Evolutionary conservation across 495 filamentous ascomycete species (phyloP), one percentile per base, ranked within the genome.

Genomic region (Friedmanniomyces simplex): DNA sequence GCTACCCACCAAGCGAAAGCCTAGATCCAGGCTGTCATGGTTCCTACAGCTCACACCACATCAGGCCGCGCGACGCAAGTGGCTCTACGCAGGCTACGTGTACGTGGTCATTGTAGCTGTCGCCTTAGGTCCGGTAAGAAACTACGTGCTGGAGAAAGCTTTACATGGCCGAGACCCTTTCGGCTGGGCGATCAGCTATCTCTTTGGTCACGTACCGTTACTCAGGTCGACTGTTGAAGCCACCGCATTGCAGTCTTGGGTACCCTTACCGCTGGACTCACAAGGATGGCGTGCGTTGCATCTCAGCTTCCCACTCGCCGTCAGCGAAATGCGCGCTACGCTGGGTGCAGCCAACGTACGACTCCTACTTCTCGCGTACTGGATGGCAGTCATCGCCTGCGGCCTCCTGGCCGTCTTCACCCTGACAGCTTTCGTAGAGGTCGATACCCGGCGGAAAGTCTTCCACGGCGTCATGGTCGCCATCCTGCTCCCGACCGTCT

Each of bases 401-500:
- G 94, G 91, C 1, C 74, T 98, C 41, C 71, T 78, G 1, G 70
- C 86, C 2, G 89, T 96, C 4, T 78, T 87, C 56, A 79, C 79
- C 34, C 76, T 96, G 25, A 86, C 84, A 37, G 24, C 46, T 25
- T 46, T 36, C 41, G 78, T 79, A 5, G 88, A 96, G 71, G 90
- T 97, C 36, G 94, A 99, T 71, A 99, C 93, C 2, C 80, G 93
- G n/a, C 82, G 93, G 37, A 99, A 99, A 71, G 86, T 99, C 11
- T 99, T 99, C 71, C 93, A 99, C 69, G 93, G 91, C 60, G 95
- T 89, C 82, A 96, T 96, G 82, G 90, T 97, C 36, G 78, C 82
- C 42, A 95, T 99, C 88, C 86, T 99, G 59, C 77, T 96, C 2
- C 89, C 93, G 12, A 80, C 87, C 1, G 83, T 83, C 1, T 94